Conservation (phyloP, 192 early-diverging fungal species). For the Backusella morwellensis region DNA sequence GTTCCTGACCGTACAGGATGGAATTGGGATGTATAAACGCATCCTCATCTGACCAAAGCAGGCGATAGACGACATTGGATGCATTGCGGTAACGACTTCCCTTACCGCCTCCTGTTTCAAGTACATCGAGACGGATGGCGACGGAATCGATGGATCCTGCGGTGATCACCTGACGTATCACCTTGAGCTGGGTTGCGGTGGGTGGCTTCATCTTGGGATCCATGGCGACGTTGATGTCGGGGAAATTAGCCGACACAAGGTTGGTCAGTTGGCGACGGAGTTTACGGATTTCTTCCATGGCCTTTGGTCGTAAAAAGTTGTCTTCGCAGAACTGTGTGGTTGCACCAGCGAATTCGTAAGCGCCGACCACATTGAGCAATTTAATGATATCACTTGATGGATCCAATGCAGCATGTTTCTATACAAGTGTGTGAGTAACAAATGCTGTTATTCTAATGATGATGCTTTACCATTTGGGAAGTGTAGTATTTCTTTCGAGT, state of each 20-base stretch:
- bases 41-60: slow-evolving; percentile 75
- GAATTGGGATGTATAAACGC: slow-evolving; percentile 76
- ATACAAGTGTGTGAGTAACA: background rate
- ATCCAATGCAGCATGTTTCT: slow-evolving; percentile 72
- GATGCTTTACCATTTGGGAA: slow-evolving; percentile 52
- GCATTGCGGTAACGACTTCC: slow-evolving; percentile 33
- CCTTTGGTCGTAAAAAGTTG: slow-evolving; percentile 86
- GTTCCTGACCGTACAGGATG: slow-evolving; percentile 56
- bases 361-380: slow-evolving; percentile 85
- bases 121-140: slow-evolving; percentile 83
- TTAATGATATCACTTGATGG: slow-evolving; percentile 86
- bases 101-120: slow-evolving; percentile 50
- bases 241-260: slow-evolving; percentile 63
- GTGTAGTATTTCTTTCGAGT: slow-evolving; percentile 69
- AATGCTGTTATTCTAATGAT: background rate
- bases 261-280: slow-evolving; percentile 74
- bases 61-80: slow-evolving; percentile 51
- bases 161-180: slow-evolving; percentile 84
- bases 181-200: slow-evolving; percentile 60
- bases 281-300: slow-evolving; percentile 79
- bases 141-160: slow-evolving; percentile 91
- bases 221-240: slow-evolving; percentile 54
- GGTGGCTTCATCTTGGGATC: slow-evolving; percentile 70
- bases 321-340: slow-evolving; percentile 69
- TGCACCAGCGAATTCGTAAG: slow-evolving; percentile 73